These are phyloP conservation scores for Botrytis sinoallii DNA, from an alignment of 2,329 filamentous ascomycete genomes.

Conservation along the genomic window DNA sequence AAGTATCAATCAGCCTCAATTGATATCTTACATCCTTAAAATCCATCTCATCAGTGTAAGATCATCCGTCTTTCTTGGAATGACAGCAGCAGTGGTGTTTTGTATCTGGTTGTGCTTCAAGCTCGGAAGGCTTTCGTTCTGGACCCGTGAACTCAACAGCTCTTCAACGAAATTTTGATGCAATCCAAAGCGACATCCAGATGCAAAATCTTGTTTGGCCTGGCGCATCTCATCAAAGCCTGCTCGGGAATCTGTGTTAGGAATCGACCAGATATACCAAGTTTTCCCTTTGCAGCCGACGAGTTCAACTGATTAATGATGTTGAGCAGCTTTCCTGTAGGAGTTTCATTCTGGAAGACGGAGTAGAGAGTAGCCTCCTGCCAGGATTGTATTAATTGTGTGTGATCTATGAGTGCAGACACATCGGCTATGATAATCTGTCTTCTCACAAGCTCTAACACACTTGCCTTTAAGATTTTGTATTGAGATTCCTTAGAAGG, in stretches of 20 bases:
- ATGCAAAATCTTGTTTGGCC: neutral
- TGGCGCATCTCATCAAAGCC: constrained; percentile 28
- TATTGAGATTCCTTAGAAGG: constrained; percentile 32
- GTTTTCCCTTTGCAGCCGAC: neutral
- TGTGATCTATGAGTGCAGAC: constrained; percentile 14
- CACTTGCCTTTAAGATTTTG: constrained; percentile 31
- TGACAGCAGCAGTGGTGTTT: neutral
- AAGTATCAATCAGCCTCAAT: neutral
- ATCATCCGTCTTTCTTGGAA: neutral
- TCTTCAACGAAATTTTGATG: neutral
- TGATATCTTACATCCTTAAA: neutral
- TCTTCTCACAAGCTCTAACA: constrained; percentile 29
- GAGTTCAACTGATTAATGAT: constrained; percentile 27
- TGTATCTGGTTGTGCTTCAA: neutral
- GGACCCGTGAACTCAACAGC: neutral
- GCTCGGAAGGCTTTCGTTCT: neutral
- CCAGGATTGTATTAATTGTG: constrained; percentile 25
- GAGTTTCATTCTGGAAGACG: neutral
- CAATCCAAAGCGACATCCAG: neutral
- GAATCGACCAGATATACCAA: constrained; percentile 25
- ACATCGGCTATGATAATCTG: constrained; percentile 21
- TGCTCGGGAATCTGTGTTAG: constrained; percentile 32
- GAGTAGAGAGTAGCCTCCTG: constrained; percentile 26
- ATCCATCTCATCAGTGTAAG: neutral
- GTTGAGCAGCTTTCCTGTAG: constrained; percentile 22